Conservation (phyloP, 1,284 basidiomycete species). For the Microbotryum saponariae region DNA sequence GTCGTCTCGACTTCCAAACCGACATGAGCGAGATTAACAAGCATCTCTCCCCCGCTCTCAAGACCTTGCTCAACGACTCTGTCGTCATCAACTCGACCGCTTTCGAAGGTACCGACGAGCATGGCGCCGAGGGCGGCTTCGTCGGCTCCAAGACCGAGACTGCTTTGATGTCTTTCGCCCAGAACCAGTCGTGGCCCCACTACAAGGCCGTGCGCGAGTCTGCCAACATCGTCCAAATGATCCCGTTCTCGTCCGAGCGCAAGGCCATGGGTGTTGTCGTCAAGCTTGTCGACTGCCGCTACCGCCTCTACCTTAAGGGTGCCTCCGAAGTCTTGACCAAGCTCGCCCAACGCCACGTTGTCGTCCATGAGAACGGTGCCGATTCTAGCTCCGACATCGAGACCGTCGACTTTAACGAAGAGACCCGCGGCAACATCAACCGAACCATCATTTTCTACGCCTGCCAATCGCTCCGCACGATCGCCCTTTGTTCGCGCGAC, state of each 20-base stretch:
- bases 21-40: constrained; percentile 64
- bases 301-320: constrained; percentile 80
- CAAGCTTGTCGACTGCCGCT: constrained; percentile 52
- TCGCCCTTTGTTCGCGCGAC: constrained; percentile 87
- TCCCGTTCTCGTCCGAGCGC: constrained; percentile 89
- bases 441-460: constrained; percentile 94
- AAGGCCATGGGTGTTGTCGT: constrained; percentile 96
- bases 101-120: constrained; percentile 72
- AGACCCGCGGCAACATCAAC: constrained; percentile 67
- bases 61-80: constrained; percentile 68
- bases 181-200: constrained; percentile 71
- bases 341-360: constrained; percentile 63
- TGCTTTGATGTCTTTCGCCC: constrained; percentile 82
- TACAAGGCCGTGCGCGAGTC: constrained; percentile 62
- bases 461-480: constrained; percentile 86
- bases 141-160: constrained; percentile 96
- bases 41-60: constrained; percentile 57
- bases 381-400: constrained; percentile 47
- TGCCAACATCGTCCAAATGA: constrained; percentile 72
- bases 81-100: constrained; percentile 93
- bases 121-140: constrained; percentile 60
- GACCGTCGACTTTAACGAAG: constrained; percentile 55
- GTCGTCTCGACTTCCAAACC: constrained; percentile 66
- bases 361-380: constrained; percentile 46
- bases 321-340: constrained; percentile 85